Conservation (phyloP, 768 basidiomycete species). For the Podaxis rugospora region DNA sequence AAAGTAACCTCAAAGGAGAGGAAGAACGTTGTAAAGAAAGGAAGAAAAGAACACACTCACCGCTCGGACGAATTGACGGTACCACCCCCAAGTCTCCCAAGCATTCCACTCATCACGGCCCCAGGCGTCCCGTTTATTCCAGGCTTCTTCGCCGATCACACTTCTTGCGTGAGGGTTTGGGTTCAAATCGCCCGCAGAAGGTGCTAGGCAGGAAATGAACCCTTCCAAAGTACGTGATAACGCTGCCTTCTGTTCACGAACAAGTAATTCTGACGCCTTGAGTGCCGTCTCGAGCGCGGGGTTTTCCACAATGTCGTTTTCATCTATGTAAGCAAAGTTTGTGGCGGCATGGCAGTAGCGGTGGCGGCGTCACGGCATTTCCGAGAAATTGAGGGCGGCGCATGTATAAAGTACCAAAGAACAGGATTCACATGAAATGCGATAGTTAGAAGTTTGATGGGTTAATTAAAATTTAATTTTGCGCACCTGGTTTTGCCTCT, state of each 20-base stretch:
- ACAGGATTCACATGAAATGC: not conserved
- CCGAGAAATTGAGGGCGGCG: not conserved
- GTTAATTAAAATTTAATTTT: not conserved
- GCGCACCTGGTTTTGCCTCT: conserved; percentile 48
- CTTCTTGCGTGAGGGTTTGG: conserved; percentile 48
- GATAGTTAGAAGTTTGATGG: not conserved
- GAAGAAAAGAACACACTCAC: conserved; percentile 37
- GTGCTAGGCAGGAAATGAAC: conserved; percentile 64
- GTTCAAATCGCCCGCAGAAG: conserved; percentile 32
- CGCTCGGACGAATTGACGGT: conserved; percentile 78
- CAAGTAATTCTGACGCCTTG: conserved; percentile 71
- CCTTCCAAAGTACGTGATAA: conserved; percentile 71
- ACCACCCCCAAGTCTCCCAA: conserved; percentile 93
- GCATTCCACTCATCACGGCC: conserved; percentile 70
- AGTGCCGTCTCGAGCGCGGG: conserved; percentile 66
- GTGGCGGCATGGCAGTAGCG: not conserved
- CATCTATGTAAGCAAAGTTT: conserved; percentile 18
- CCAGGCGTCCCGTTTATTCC: conserved; percentile 71
- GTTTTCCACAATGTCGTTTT: conserved; percentile 49
- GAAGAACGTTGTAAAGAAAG: not conserved
- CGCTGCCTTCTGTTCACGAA: conserved; percentile 71
- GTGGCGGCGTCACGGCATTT: not conserved
- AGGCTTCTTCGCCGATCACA: conserved; percentile 62
- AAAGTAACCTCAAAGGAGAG: not conserved
- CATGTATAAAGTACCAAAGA: not conserved